These are phyloP conservation scores for Venturia carpophila DNA, from an alignment of 2,329 filamentous ascomycete genomes.

Conservation along the genomic window DNA sequence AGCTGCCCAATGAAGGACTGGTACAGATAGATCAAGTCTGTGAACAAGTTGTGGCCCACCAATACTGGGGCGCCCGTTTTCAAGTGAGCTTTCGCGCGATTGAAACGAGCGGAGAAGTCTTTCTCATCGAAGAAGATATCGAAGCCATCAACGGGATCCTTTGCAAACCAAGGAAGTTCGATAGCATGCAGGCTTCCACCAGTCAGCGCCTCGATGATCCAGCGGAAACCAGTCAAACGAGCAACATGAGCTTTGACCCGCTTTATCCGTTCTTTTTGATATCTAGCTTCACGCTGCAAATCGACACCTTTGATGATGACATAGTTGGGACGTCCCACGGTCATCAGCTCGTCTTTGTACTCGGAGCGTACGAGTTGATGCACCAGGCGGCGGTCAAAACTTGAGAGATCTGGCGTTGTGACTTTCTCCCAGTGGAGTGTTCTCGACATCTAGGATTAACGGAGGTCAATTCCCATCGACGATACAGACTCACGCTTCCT, in stretches of 20 bases:
- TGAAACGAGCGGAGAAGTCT: background rate
- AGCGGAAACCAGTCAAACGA: slow-evolving; percentile 39
- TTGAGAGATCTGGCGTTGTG: slow-evolving; percentile 20
- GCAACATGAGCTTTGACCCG: slow-evolving; percentile 36
- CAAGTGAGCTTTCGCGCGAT: slow-evolving; percentile 27
- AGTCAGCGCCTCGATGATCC: slow-evolving; percentile 42
- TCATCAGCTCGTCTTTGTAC: slow-evolving; percentile 40
- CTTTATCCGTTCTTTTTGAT: slow-evolving; percentile 27
- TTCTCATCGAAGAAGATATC: slow-evolving; percentile 10
- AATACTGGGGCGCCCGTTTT: slow-evolving; percentile 43
- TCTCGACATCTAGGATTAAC: background rate
- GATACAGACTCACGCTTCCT: background rate
- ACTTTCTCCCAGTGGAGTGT: slow-evolving; percentile 8
- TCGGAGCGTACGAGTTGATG: slow-evolving; percentile 59
- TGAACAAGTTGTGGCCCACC: slow-evolving; percentile 58
- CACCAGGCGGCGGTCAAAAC: slow-evolving; percentile 57
- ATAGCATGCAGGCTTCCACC: slow-evolving; percentile 31
- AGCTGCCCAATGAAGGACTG: slow-evolving; percentile 52
- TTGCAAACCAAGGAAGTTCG: slow-evolving; percentile 32
- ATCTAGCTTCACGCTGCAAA: slow-evolving; percentile 35
- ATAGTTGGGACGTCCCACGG: slow-evolving; percentile 36
- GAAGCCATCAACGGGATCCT: slow-evolving; percentile 27
- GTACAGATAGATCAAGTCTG: slow-evolving; percentile 57
- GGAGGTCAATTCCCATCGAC: background rate
- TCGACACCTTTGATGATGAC: slow-evolving; percentile 38